Evolutionary conservation across 495 filamentous ascomycete species (phyloP).

Genomic region (Xylaria telfairii): DNA sequence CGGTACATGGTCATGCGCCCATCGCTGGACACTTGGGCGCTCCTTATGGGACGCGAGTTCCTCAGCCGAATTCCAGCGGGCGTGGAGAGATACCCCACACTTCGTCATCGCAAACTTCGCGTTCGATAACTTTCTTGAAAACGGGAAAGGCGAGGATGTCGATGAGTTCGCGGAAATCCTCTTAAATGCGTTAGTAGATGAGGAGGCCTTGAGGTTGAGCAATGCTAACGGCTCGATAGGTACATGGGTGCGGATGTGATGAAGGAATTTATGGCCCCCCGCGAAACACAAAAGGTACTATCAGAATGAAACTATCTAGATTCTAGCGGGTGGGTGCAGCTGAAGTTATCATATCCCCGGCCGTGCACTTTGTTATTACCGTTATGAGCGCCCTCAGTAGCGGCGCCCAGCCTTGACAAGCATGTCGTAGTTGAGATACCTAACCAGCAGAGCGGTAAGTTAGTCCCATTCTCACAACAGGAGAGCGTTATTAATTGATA

Average conservation of each 20-base stretch:
- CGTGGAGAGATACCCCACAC: constrained; percentile 34
- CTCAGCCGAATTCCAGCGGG: constrained; percentile 34
- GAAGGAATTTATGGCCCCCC: constrained; percentile 10
- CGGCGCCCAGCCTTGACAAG: not conserved
- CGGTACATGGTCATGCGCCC: constrained; percentile 30
- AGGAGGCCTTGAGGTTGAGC: not conserved
- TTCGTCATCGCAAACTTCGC: constrained; percentile 36
- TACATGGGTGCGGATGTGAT: constrained; percentile 3
- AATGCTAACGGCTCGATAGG: constrained; percentile 3
- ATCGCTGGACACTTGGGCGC: constrained; percentile 41
- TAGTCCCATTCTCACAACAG: not conserved
- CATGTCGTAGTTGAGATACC: not conserved
- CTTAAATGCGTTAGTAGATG: constrained; percentile 32
- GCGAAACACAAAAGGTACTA: not conserved
- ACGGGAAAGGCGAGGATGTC: constrained; percentile 36
- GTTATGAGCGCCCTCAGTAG: not conserved
- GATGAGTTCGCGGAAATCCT: constrained; percentile 40
- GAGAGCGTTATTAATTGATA: not conserved
- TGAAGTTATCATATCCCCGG: not conserved
- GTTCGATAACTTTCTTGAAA: constrained; percentile 35
- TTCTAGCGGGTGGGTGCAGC: not conserved
- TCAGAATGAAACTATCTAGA: not conserved
- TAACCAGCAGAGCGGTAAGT: not conserved
- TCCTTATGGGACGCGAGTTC: constrained; percentile 39
- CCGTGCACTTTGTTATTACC: not conserved